Percentiles rank a stretch among this genome's conserved stretches.
phyloP scores from a whole-genome alignment of 2,329 filamentous ascomycete genomes.

The Aureobasidium sp. region DNA sequence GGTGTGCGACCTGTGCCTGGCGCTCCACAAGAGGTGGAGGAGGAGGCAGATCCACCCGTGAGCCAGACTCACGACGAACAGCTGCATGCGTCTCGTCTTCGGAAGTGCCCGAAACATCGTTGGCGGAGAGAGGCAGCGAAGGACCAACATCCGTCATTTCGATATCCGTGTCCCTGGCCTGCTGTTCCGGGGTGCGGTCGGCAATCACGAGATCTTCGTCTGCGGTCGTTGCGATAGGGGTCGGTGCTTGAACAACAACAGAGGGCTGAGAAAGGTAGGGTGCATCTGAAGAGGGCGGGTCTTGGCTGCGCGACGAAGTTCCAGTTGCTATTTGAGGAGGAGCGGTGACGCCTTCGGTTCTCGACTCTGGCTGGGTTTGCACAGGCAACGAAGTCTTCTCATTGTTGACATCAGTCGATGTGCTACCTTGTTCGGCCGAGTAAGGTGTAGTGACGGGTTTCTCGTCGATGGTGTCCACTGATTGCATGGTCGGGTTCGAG shows the following conservation, averaged over 20 bases:
- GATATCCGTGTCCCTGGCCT: slow-evolving; percentile 47
- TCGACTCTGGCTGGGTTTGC: slow-evolving; percentile 1
- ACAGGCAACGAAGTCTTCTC: slow-evolving; percentile 18
- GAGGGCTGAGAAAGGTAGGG: slow-evolving; percentile 24
- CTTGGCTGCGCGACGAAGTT: slow-evolving; percentile 9
- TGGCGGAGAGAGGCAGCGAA: slow-evolving; percentile 43
- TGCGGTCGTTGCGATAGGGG: slow-evolving; percentile 35
- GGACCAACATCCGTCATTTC: slow-evolving; percentile 57
- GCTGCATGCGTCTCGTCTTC: slow-evolving; percentile 25
- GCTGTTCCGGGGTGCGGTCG: slow-evolving; percentile 44
- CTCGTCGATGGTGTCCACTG: slow-evolving; percentile 39
- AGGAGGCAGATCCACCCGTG: slow-evolving; percentile 48
- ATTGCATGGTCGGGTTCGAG: slow-evolving; percentile 48
- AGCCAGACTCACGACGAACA: slow-evolving; percentile 26
- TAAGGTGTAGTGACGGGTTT: slow-evolving; percentile 27
- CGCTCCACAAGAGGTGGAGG: slow-evolving; percentile 47
- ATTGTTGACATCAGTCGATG: slow-evolving; percentile 16
- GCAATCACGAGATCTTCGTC: slow-evolving; percentile 36
- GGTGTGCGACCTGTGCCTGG: slow-evolving; percentile 26
- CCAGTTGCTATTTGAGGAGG: slow-evolving; percentile 14
- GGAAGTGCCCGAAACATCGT: slow-evolving; percentile 41
- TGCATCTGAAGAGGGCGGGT: slow-evolving; percentile 17
- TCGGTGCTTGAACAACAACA: slow-evolving; percentile 41
- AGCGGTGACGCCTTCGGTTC: neutral
- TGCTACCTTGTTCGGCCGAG: slow-evolving; percentile 12